phyloP scores from a whole-genome alignment of 257 asterid species.

The Lantana camara region DNA sequence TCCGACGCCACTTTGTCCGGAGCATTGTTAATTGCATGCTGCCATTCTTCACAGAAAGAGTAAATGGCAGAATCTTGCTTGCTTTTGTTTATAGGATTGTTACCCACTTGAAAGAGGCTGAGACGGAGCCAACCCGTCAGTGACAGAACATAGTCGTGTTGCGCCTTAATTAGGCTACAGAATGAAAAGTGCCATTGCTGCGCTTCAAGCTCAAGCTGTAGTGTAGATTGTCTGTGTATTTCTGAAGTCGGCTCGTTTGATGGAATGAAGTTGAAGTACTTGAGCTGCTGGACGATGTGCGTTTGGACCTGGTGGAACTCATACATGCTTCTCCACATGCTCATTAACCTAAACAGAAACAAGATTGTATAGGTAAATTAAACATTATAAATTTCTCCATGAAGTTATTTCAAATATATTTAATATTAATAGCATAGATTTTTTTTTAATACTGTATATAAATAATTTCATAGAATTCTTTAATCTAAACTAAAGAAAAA shows the following conservation, averaged over 20 bases:
- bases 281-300: slow-evolving; percentile 94
- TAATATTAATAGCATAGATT: too few species aligned
- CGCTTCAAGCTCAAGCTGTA: slow-evolving; percentile 95
- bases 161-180: slow-evolving; percentile 84
- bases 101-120: slow-evolving; percentile 76
- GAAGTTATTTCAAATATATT: too few species aligned
- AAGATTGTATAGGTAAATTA: neutral
- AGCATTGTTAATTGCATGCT: slow-evolving; percentile 72
- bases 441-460: too few species aligned
- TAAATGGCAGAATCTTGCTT: slow-evolving; percentile 69
- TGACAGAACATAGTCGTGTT: slow-evolving; percentile 80
- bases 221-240: slow-evolving; percentile 88
- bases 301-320: slow-evolving; percentile 96
- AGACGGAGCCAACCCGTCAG: slow-evolving; percentile 96
- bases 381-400: neutral
- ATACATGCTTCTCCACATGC: slow-evolving; percentile 99
- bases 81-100: slow-evolving; percentile 56
- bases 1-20: slow-evolving; percentile 97
- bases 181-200: slow-evolving; percentile 95
- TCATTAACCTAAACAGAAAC: slow-evolving; percentile 52
- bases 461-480: too few species aligned
- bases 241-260: slow-evolving; percentile 75
- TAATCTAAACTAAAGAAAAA: too few species aligned
- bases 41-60: slow-evolving; percentile 97
- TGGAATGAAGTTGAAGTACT: slow-evolving; percentile 64